A percentile compares a stretch with the other conserved stretches of the same genome.
These are phyloP conservation scores for Monosporascus sp. DNA, from an alignment of 2,329 filamentous ascomycete genomes.

Conservation along the genomic window DNA sequence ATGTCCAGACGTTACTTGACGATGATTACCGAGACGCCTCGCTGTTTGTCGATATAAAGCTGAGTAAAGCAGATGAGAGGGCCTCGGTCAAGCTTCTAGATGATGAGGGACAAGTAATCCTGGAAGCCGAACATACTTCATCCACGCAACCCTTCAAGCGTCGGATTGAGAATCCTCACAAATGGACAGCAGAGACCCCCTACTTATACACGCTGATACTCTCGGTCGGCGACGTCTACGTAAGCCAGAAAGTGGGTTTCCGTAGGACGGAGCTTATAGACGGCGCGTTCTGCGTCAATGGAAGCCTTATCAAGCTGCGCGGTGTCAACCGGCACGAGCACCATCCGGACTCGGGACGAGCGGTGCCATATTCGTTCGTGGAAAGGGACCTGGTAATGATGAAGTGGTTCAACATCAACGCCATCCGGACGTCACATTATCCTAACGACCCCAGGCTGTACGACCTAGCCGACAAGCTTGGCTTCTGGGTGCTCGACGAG, in stretches of 20 bases:
- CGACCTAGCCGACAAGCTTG: slow-evolving; percentile 58
- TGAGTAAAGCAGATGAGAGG: slow-evolving; percentile 29
- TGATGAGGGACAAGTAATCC: slow-evolving; percentile 18
- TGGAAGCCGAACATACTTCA: background rate
- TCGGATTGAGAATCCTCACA: slow-evolving; percentile 44
- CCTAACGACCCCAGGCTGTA: slow-evolving; percentile 57
- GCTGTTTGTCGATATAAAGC: slow-evolving; percentile 40
- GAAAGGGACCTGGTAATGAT: slow-evolving; percentile 58
- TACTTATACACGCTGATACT: slow-evolving; percentile 51
- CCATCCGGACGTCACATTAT: slow-evolving; percentile 64
- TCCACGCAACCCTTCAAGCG: slow-evolving; percentile 18
- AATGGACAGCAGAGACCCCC: slow-evolving; percentile 68
- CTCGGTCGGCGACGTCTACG: slow-evolving; percentile 30
- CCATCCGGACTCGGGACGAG: slow-evolving; percentile 56
- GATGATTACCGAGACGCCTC: slow-evolving; percentile 48
- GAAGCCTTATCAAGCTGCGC: slow-evolving; percentile 57
- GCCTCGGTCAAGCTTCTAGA: slow-evolving; percentile 34
- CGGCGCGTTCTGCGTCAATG: slow-evolving; percentile 61
- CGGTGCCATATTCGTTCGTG: slow-evolving; percentile 58
- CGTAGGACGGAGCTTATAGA: slow-evolving; percentile 56
- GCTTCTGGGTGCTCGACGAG: slow-evolving; percentile 59
- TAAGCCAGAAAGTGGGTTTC: slow-evolving; percentile 58
- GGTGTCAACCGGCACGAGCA: slow-evolving; percentile 71
- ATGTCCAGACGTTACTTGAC: slow-evolving; percentile 52
- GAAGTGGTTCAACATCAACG: slow-evolving; percentile 67